Conservation (phyloP, 2,329 filamentous ascomycete genomes). For the Trematosphaeria pertusa region DNA sequence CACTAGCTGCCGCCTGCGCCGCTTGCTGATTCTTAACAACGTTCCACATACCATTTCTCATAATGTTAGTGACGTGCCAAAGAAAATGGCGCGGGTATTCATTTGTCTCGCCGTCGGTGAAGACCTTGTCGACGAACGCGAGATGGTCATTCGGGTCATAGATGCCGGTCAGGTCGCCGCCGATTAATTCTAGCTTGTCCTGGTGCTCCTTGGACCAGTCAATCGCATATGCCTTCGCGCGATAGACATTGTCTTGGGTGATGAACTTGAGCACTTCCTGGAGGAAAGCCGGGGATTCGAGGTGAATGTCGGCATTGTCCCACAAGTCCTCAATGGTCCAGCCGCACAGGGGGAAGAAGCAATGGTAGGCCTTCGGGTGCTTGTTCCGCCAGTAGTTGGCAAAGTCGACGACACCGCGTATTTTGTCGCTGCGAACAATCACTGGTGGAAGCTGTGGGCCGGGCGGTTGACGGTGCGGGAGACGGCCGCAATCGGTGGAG, state of each 20-base stretch:
- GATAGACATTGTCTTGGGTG: constrained; percentile 26
- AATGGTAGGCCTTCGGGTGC: constrained; percentile 31
- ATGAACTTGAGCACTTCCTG: constrained; percentile 38
- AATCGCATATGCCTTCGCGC: constrained; percentile 25
- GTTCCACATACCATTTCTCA: constrained; percentile 28
- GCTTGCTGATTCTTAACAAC: constrained; percentile 5
- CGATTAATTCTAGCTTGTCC: constrained; percentile 27
- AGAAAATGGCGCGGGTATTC: constrained; percentile 36
- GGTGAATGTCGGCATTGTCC: constrained; percentile 42
- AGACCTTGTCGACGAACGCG: constrained; percentile 37
- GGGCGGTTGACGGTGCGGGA: constrained; percentile 18
- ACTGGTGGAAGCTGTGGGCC: constrained; percentile 26
- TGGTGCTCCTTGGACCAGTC: constrained; percentile 30
- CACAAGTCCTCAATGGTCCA: constrained; percentile 43
- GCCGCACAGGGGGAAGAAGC: constrained; percentile 33
- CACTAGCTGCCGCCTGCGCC: constrained; percentile 4
- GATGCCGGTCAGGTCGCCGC: constrained; percentile 18
- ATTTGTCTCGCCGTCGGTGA: constrained; percentile 29
- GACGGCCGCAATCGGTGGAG: constrained; percentile 36
- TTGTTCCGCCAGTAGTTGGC: constrained; percentile 30
- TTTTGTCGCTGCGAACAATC: constrained; percentile 31
- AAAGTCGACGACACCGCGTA: constrained; percentile 23
- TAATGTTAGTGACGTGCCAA: constrained; percentile 34
- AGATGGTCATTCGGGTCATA: constrained; percentile 27
- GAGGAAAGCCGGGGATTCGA: constrained; percentile 37